These are phyloP conservation scores for Colletotrichum shisoi DNA, from an alignment of 2,329 filamentous ascomycete species.

Conservation along the genomic window DNA sequence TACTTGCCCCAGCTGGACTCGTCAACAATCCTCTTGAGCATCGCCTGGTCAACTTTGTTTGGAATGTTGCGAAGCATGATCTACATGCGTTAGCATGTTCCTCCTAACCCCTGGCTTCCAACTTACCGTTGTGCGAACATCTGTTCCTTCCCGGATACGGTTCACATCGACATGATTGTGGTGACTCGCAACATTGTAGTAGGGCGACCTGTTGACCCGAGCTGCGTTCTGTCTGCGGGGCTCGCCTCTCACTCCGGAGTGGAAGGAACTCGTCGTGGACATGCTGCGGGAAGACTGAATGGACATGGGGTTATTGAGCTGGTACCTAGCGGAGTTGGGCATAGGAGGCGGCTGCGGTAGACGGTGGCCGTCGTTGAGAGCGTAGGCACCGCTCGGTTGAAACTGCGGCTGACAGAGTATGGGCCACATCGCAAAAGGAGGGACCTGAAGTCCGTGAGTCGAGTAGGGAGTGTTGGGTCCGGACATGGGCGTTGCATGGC, in stretches of 20 bases:
- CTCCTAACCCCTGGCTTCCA: neutral
- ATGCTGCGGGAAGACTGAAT: slow-evolving; percentile 32
- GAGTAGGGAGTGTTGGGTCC: slow-evolving; percentile 17
- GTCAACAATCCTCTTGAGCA: slow-evolving; percentile 82
- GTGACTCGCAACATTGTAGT: slow-evolving; percentile 58
- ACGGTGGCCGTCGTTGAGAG: slow-evolving; percentile 42
- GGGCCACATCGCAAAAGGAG: slow-evolving; percentile 47
- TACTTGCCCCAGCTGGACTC: slow-evolving; percentile 81
- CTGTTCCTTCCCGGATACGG: slow-evolving; percentile 69
- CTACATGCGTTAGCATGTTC: slow-evolving; percentile 51
- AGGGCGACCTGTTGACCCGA: slow-evolving; percentile 56
- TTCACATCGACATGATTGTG: slow-evolving; percentile 70
- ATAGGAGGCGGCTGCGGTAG: slow-evolving; percentile 8
- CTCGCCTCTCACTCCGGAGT: slow-evolving; percentile 49
- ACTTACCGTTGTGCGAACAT: slow-evolving; percentile 77
- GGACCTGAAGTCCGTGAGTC: slow-evolving; percentile 40
- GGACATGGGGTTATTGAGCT: slow-evolving; percentile 41
- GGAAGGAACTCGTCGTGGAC: slow-evolving; percentile 17
- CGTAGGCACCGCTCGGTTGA: slow-evolving; percentile 44
- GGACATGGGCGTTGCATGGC: neutral
- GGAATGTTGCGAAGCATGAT: slow-evolving; percentile 97
- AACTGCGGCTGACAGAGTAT: slow-evolving; percentile 48
- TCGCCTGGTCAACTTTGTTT: slow-evolving; percentile 81
- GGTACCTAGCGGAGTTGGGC: slow-evolving; percentile 21
- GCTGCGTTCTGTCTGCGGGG: slow-evolving; percentile 60